Evolutionary conservation across 1,284 basidiomycete species (phyloP).

Genomic region (Leccinum pseudoinsigne): DNA sequence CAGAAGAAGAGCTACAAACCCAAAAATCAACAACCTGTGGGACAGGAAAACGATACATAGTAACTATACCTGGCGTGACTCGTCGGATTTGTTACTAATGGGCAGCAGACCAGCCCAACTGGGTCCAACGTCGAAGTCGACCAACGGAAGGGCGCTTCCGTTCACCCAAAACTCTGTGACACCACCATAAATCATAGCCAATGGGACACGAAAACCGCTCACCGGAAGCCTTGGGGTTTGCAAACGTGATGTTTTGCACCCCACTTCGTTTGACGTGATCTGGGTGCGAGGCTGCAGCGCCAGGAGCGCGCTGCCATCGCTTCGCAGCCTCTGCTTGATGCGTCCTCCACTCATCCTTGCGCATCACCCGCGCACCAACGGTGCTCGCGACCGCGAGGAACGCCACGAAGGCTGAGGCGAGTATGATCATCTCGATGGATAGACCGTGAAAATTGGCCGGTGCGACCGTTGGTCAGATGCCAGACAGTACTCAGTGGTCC

Average conservation of each 20-base stretch:
- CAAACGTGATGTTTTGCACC: constrained; percentile 69
- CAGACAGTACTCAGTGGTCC: background rate
- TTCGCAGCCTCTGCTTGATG: constrained; percentile 38
- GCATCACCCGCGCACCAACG: background rate
- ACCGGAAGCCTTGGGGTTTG: constrained; percentile 65
- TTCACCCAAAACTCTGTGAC: constrained; percentile 69
- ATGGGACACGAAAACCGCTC: constrained; percentile 16
- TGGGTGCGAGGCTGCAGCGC: constrained; percentile 5
- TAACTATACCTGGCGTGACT: constrained; percentile 58
- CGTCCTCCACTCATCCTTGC: constrained; percentile 6
- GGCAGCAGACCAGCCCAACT: constrained; percentile 62
- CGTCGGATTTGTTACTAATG: constrained; percentile 58
- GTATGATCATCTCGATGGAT: background rate
- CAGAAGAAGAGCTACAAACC: constrained; percentile 76
- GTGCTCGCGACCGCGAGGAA: background rate
- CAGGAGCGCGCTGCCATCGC: constrained; percentile 33
- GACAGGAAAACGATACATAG: constrained; percentile 45
- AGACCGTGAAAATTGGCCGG: background rate
- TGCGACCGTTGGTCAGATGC: background rate
- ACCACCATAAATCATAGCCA: background rate
- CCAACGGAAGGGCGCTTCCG: constrained; percentile 66
- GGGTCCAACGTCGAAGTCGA: constrained; percentile 67
- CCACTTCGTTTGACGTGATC: constrained; percentile 10
- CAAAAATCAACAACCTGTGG: constrained; percentile 57
- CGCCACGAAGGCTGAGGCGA: background rate